Conservation (phyloP, 1,284 basidiomycete genomes). For the Agaricales sp. region DNA sequence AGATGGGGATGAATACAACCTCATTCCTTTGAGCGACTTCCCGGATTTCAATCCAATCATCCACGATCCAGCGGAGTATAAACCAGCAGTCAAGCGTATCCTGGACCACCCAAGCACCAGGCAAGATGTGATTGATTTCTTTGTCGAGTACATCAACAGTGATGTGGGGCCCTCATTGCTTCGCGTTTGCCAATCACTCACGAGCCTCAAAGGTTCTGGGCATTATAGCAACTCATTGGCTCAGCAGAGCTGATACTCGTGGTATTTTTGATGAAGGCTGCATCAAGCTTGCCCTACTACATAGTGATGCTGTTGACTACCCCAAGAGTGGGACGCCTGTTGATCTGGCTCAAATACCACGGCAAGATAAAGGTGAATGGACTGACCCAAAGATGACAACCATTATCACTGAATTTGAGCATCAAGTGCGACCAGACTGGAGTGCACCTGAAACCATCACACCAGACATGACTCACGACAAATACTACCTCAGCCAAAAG, state of each 20-base stretch:
- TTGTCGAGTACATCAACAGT: slow-evolving; percentile 60
- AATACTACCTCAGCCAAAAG: slow-evolving; percentile 38
- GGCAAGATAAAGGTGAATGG: slow-evolving; percentile 18
- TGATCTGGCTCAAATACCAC: slow-evolving; percentile 35
- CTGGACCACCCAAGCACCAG: slow-evolving; percentile 49
- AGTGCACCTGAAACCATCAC: slow-evolving; percentile 47
- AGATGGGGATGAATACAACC: slow-evolving; percentile 49
- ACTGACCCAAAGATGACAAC: not conserved
- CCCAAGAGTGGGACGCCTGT: slow-evolving; percentile 56
- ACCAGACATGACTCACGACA: slow-evolving; percentile 13
- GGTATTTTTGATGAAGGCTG: slow-evolving; percentile 54
- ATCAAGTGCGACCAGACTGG: slow-evolving; percentile 40
- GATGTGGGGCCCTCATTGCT: slow-evolving; percentile 32
- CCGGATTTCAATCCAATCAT: slow-evolving; percentile 24
- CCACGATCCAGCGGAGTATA: slow-evolving; percentile 40
- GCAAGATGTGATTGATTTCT: slow-evolving; percentile 63
- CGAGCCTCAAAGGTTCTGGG: slow-evolving; percentile 43
- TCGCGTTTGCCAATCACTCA: slow-evolving; percentile 3
- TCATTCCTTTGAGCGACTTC: slow-evolving; percentile 33
- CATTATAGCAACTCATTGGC: slow-evolving; percentile 50
- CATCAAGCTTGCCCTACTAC: slow-evolving; percentile 48
- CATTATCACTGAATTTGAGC: slow-evolving; percentile 8
- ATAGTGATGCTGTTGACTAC: slow-evolving; percentile 65
- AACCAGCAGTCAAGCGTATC: slow-evolving; percentile 32
- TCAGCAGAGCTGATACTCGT: slow-evolving; percentile 61